Evolutionary conservation across 441 rosid species (phyloP).

Genomic region (Geranium incanum): DNA sequence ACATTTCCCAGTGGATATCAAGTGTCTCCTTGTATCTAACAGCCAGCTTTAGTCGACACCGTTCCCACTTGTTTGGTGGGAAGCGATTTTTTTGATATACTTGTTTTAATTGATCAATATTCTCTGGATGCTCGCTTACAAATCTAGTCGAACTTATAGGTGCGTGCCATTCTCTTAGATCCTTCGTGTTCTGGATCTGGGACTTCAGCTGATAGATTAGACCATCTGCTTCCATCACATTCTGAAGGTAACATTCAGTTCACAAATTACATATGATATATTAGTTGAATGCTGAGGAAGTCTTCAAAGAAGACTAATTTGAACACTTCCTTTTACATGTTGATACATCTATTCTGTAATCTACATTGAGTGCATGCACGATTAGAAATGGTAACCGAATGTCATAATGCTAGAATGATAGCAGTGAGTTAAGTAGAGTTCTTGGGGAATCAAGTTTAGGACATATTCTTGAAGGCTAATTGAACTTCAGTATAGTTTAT

Average conservation of each 20-base stretch:
- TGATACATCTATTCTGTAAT: background rate
- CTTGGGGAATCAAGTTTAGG: background rate
- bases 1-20: background rate
- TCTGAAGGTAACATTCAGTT: conserved; percentile 28
- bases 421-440: background rate
- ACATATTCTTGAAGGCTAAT: background rate
- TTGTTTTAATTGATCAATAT: background rate
- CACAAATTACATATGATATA: background rate
- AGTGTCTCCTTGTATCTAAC: background rate
- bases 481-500: background rate
- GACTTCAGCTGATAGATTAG: conserved; percentile 65
- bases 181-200: conserved; percentile 98
- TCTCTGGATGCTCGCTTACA: background rate
- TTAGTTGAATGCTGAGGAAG: background rate
- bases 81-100: background rate
- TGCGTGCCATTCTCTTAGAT: conserved; percentile 76
- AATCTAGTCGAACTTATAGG: conserved; percentile 32
- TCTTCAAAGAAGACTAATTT: no score
- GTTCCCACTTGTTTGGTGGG: background rate
- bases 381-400: background rate
- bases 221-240: conserved; percentile 81
- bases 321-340: background rate
- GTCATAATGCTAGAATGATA: background rate
- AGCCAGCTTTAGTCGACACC: background rate
- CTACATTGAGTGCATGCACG: background rate